Percentiles rank a stretch among this genome's conserved stretches.
These are phyloP conservation scores for Populus tremula DNA, from an alignment of 345 rosid genomes.

Conservation along the genomic window DNA sequence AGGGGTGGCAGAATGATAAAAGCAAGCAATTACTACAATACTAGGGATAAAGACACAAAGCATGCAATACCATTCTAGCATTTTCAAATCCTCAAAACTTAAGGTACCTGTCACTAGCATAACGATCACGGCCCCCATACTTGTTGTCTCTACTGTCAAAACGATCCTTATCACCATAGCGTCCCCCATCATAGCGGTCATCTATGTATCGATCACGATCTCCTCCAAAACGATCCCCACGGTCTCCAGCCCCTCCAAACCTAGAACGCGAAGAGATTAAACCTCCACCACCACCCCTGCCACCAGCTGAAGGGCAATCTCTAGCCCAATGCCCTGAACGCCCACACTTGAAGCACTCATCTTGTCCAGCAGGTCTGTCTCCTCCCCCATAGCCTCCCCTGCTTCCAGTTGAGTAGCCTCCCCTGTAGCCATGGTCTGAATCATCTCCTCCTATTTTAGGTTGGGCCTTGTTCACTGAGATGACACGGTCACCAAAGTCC, in stretches of 20 bases:
- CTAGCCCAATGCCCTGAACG: constrained; percentile 97
- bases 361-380: constrained; percentile 74
- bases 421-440: constrained; percentile 67
- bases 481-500: constrained; percentile 78
- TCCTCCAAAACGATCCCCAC: constrained; percentile 69
- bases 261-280: constrained; percentile 71
- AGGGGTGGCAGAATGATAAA: not conserved
- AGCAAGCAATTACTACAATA: not conserved
- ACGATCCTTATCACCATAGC: constrained; percentile 80
- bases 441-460: constrained; percentile 82
- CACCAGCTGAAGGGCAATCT: constrained; percentile 88
- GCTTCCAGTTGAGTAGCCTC: constrained; percentile 72
- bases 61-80: not conserved
- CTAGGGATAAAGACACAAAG: not conserved
- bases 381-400: constrained; percentile 65
- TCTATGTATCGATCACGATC: constrained; percentile 90
- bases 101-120: constrained; percentile 66
- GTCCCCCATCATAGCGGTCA: constrained; percentile 84
- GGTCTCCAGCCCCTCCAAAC: constrained; percentile 67
- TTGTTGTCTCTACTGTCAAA: constrained; percentile 67
- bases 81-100: not conserved
- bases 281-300: constrained; percentile 68
- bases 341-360: constrained; percentile 97
- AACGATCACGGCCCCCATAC: constrained; percentile 74
- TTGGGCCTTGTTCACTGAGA: constrained; percentile 97